Conservation (phyloP, 495 filamentous ascomycete species). For the Amorphotheca resinae region DNA sequence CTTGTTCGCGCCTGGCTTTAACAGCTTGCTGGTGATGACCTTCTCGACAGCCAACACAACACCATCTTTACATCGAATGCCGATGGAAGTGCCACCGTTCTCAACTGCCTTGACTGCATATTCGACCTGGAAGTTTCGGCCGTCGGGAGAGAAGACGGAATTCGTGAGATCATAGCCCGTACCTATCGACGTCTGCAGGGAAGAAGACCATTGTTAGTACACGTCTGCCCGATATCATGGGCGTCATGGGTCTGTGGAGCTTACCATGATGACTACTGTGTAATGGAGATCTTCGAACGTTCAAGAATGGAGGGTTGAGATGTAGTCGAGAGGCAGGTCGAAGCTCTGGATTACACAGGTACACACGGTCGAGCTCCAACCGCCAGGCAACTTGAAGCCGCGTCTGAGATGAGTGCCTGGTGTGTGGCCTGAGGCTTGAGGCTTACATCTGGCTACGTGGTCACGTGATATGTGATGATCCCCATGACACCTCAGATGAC, state of each 20-base stretch:
- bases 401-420: conserved; percentile 4
- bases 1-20: conserved; percentile 90
- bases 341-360: conserved; percentile 8
- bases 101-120: conserved; percentile 98
- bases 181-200: conserved; percentile 84
- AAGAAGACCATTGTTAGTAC: conserved; percentile 6
- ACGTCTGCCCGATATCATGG: background rate
- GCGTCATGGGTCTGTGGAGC: conserved; percentile 6
- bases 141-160: conserved; percentile 98
- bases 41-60: conserved; percentile 96
- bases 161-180: conserved; percentile 98
- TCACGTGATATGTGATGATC: conserved; percentile 3
- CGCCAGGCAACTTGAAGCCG: conserved; percentile 19
- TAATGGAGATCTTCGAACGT: conserved; percentile 2
- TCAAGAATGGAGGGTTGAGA: conserved; percentile 6
- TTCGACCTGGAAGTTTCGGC: conserved; percentile 98
- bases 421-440: no score
- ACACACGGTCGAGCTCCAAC: conserved; percentile 4
- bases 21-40: conserved; percentile 84
- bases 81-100: conserved; percentile 92
- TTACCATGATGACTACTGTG: conserved; percentile 19
- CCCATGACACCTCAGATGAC: no score
- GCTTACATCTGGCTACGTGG: no score
- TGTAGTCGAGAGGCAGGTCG: conserved; percentile 4
- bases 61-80: conserved; percentile 93